Evolutionary conservation across 768 basidiomycete genomes (phyloP), one percentile per base, ranked within the genome.

Genomic region (Rubroboletus satanas): DNA sequence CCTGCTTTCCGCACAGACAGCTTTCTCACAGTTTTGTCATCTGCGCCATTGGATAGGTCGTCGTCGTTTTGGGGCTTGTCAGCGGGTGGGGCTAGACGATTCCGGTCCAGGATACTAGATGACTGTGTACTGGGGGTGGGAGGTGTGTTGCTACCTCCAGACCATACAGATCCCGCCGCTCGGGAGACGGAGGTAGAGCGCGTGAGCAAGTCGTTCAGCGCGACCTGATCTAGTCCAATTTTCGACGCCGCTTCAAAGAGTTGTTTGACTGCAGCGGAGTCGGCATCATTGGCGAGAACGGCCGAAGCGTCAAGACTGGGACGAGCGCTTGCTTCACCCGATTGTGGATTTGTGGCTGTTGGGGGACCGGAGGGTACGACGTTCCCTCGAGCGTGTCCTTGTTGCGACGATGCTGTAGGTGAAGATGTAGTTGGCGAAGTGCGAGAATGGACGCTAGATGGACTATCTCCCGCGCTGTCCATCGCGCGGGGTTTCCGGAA

Each of bases 171-270:
- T 29, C 77, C 77, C n/a, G 76, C 74, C 11, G 77, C 73, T 36
- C 77, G 77, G 44, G 86, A 83, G 23, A 81, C 76, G 18, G 90
- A 87, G 31, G 80, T 79, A 47, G 90, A 89, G 35, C 90, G 87
- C 52, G 79, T 77, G 42, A 93, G 72, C 32, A 93, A 71, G 52
- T 84, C 89, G 46, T 81, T 87, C 57, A 93, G 67, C 29, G 82
- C 88, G 15, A 71, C 76, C 62, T 84, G 84, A 71, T 91, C 87
- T 35, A 93, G 77, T 31, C 89, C 90, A 36, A 92, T 80, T 62
- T 83, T 83, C 12, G 76, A 78, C 2, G 88, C 90, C 23, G 89
- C 90, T 64, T 84, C 82, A 60, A 88, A 90, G 26, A 93, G 70
- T 65, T 90, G 87, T 66, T 77, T 81, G 51, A 92, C 73, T 15